Evolutionary conservation across 805 yeast genomes (phyloP), one percentile per base, ranked within the genome.

Genomic region (Kodamaea sagamina): DNA sequence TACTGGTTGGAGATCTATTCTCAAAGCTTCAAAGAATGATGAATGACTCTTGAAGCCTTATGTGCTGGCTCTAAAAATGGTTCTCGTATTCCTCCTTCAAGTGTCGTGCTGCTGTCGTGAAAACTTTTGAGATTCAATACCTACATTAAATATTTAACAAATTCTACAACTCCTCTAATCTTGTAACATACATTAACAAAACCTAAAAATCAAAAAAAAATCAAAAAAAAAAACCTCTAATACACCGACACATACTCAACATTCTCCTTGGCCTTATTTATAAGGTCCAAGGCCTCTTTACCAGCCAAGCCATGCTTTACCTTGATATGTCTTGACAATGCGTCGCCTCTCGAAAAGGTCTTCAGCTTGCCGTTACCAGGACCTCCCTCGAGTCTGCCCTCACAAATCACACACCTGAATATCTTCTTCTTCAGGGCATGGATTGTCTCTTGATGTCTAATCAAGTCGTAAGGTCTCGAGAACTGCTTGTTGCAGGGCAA

Each of bases 301-400:
- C 85, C 85, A 31, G 72, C 74, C 42, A 83, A 65, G 6, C 86
- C 85, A 68, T 90, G 98, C 69, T 93, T 89, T 36, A 89, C 92
- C 55, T 95, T 82, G 48, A 71, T 69, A 51, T 71, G 76, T 42
- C 76, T 61, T 1, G 74, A 68, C 48, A 71, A 64, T 1, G 76
- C 76, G 59, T 71, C 76, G 34, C 72, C 73, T 50, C 76, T 54
- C 5, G 74, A 67, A 43, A 71, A 71, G n/a, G 76, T 71, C 55
- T 71, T 71, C 50, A 55, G 67, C 50, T 68, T 64, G 42, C 80
- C 81, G 54, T 77, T 78, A 19, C 79, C 77, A 28, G 65, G 57
- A 41, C 79, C 79, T 16, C 75, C 73, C 40, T 76, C 59, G 18
- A 62, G 57, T 44, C 76, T 55, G 18, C 74, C 75, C 55, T 71